Base-by-base conservation (phyloP, 768 basidiomycete species). In the Agaricus sinodeliciosus region DNA sequence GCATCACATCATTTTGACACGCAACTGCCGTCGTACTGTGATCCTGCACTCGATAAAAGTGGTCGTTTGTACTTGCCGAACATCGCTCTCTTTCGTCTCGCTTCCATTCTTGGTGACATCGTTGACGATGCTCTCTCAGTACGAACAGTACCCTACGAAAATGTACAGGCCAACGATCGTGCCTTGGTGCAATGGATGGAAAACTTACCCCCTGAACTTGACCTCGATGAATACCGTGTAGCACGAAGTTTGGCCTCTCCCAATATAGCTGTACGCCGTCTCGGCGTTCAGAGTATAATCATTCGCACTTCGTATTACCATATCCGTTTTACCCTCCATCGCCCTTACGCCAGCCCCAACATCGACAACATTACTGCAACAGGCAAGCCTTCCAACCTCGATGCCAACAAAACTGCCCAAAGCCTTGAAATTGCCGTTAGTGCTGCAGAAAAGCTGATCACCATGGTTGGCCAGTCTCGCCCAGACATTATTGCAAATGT, bases 1-100 rank as follows among this genome's bases (percentile, higher is more conserved):
- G 81, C 85, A 3, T 84, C 87, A 3, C 84, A 90, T 63, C 89
- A 90, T 66, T 92, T 88, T 63, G 87, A 91, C 64, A 91, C 89
- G 0, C 83, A 80, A 57, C 71, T 90, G 13, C 90, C 90, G 27
- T 80, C 82, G 0, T 76, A 81, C 52, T 81, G 79, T 60, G 82
- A 87, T 56, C 77, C 84, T 3, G 70, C 75, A 5, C 60, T 84
- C 15, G 85, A 87, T 59, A 80, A 80, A 57, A 73, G 75, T 2
- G 80, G 80, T 2, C 80, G 85, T 11, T 67, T 89, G 5, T 89
- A 84, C 57, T 71, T 83, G n/a, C 82, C 85, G 4, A 87, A 88
- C 62, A 75, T 89, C 59, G 81, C 87, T 2, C 74, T 89, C 26
- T 87, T 90, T 67, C 75, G 80, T 26, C 70, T 90, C n/a, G 85